phyloP scores from a whole-genome alignment of 78 protist genomes.

The Dictyostelium brefeldianum region DNA sequence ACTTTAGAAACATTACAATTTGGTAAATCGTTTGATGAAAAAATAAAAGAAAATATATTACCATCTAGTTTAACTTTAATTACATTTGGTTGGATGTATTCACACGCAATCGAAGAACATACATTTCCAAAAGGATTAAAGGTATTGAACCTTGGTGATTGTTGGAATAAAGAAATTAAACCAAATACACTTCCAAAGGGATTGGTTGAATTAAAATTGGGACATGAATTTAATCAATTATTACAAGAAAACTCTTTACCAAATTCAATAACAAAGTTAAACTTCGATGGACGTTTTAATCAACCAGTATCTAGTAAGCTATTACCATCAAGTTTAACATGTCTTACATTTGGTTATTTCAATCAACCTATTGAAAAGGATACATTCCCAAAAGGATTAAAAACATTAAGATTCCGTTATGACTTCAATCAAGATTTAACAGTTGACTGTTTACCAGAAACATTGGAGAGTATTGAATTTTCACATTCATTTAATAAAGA shows the following conservation, averaged over 20 bases:
- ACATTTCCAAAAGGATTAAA: neutral
- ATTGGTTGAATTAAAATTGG: neutral
- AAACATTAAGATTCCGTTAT: neutral
- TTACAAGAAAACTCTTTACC: neutral
- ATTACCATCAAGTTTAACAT: neutral
- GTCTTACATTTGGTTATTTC: neutral
- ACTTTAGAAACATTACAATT: neutral
- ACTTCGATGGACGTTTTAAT: constrained; percentile 6
- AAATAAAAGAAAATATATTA: neutral
- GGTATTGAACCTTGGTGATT: neutral
- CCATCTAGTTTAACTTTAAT: neutral
- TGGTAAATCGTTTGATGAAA: constrained; percentile 15
- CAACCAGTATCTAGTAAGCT: neutral
- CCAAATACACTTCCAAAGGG: neutral
- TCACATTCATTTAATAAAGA: constrained; percentile 1
- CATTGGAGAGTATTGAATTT: neutral
- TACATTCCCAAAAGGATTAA: neutral
- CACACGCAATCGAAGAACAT: neutral
- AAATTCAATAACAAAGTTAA: neutral
- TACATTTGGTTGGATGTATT: constrained; percentile 3
- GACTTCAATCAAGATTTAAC: constrained; percentile 23
- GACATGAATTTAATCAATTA: constrained; percentile 22
- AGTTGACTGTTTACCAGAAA: neutral
- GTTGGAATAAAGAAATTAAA: neutral
- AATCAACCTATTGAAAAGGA: neutral